phyloP scores from a whole-genome alignment of 2,329 filamentous ascomycete genomes.

The Pseudopithomyces chartarum region DNA sequence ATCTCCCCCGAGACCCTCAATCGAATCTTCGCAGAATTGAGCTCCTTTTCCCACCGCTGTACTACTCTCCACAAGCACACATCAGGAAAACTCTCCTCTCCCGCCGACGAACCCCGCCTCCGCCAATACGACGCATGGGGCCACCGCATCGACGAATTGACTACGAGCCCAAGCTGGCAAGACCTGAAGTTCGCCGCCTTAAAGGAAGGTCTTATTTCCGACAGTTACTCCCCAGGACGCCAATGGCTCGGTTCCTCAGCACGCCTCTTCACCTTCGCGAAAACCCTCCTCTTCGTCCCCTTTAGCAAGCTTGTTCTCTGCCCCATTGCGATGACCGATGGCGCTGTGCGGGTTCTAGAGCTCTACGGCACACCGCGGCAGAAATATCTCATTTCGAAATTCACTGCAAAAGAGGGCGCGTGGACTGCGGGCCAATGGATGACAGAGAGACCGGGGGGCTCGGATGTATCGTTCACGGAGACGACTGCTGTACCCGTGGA shows the following conservation, averaged over 20 bases:
- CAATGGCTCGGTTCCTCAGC: background rate
- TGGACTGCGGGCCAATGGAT: constrained; percentile 60
- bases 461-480: constrained; percentile 71
- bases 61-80: background rate
- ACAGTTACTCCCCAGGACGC: background rate
- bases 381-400: background rate
- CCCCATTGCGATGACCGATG: background rate
- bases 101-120: background rate
- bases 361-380: background rate
- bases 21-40: background rate
- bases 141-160: background rate
- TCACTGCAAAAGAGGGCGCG: background rate
- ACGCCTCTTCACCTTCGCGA: background rate
- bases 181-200: background rate
- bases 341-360: background rate
- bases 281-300: background rate
- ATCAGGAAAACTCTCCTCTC: background rate
- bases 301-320: background rate
- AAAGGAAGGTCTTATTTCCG: background rate
- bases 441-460: constrained; percentile 72
- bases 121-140: background rate
- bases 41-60: background rate
- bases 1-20: background rate
- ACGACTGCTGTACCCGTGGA: constrained; percentile 56
- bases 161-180: background rate